Base-by-base conservation (phyloP, 2,329 filamentous ascomycete species). In the Sarocladiaceae sp. region DNA sequence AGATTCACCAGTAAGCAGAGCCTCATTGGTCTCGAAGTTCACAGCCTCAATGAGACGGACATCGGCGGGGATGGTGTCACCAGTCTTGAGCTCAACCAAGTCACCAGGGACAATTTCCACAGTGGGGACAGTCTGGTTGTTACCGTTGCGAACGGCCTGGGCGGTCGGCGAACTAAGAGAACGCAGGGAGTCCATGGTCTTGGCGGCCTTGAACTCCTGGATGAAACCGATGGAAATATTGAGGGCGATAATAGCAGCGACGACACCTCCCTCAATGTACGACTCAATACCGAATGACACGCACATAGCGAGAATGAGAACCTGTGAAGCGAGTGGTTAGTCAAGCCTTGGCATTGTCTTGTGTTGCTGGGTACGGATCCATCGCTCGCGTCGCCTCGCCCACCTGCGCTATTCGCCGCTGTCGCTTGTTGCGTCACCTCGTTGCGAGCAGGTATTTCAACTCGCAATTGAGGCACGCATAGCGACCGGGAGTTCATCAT, bases 1-100 rank as follows among this genome's bases (percentile, higher is more conserved):
- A 13, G 80, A 80, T 64, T 84, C 81, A 50, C 81, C 81, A 20
- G 81, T 84, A 25, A 84, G 73, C 37, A 82, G 70, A 7, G 79
- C 78, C 61, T 84, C 80, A 54, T 88, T 83, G 53, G 79, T 83
- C 54, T 82, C 81, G 29, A 83, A 73, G 62, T 87, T 86, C 67
- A 84, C 77, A 26, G 71, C 74, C 52, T 82, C 75, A 54, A 80
- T 57, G 3, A 75, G 58, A 51, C 78, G 70, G 15, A 82, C 65
- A 60, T 83, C 80, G 8, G 80, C 80, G 10, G 80, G 79, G 13
- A 83, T 70, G 18, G 77, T 76, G 58, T 82, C 79, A 36, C 80
- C 80, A 29, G 71, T 76, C 62, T 66, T 74, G 60, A 74, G 63
- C 23, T 68, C 61, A 29, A 75, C 71, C 46, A 83, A 66, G 55